Evolutionary conservation across 2,329 filamentous ascomycete genomes (phyloP), one percentile per base, ranked within the genome.

Genomic region (Stromatinia cepivora): DNA sequence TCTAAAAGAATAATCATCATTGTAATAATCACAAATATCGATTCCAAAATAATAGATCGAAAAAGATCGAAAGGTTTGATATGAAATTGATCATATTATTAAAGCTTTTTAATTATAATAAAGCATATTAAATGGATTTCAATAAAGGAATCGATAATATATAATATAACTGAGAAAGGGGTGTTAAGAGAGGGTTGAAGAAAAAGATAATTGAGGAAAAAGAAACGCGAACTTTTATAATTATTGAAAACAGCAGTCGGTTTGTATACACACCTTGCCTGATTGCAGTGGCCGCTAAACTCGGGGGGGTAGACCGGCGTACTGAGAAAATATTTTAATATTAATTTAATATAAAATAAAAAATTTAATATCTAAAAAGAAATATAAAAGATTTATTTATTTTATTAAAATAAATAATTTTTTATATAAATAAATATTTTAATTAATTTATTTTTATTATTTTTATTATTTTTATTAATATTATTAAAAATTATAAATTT

Each of bases 21-120:
- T 5, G 22, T 20, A 50, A 20, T n/a, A 50, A 4, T n/a, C 46
- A 50, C 25, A 50, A 63, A 13, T 9, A 63, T 63, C 45, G 39
- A 63, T 31, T 63, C 59, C 42, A 63, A 5, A 63, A 42, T 63
- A 50, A 22, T 42, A 52, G n/a, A 63, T 63, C 42, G 59, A 63
- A 25, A 4, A 34, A 34, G 34, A 34, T 34, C 34, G 34, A 34
- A 8, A 8, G 59, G 8, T 50, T 46, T 63, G 45, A 22, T 22
- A 20, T 63, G 4, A 63, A 63, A 63, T 42, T 31, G n/a, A 25
- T 42, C 4, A 22, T 50, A 50, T n/a, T 36, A 50, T 52, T 25
- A 52, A 63, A 42, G 59, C 59, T 63, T 7, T 63, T 63, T 13
- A 63, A 25, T 10, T 50, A 4, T 50, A 13, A 48, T 50, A 7